Base-by-base conservation (phyloP, 305 asterid species). In the Solanum aculeatissimum region DNA sequence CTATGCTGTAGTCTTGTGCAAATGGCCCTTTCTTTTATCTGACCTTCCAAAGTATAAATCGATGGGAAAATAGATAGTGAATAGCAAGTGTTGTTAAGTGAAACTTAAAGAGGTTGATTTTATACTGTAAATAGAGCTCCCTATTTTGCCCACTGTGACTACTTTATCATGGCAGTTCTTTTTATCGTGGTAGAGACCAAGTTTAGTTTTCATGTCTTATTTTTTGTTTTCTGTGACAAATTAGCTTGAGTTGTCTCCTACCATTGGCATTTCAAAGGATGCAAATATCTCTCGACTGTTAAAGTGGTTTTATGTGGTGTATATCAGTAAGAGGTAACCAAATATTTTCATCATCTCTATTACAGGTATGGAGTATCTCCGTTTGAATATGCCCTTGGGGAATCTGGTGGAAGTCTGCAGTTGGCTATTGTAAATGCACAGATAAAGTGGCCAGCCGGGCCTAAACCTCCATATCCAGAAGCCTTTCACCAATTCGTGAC, bases 311-410 rank as follows among this genome's bases (percentile, higher is more conserved):
- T 35, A 7, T 45, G 80, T 21, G 80, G 80, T 72, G 57, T 14
- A 13, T 72, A 45, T 72, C 58, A 25, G 25, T 9, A 74, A 74
- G 58, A 74, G 16, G 42, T 75, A 47, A 45, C 62, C 16, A 53
- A 68, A 75, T 75, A 10, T 75, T 25, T 75, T 15, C 65, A 7
- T 87, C 80, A 9, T 54, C 83, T 86, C 81, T 80, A 47, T 72
- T 69, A 62, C 83, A 97, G 99, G 99, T 97, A 97, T 82, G 98
- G 99, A 1, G 95, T 87, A 83, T 97, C 99, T 75, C 99, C 99
- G 9, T 97, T 97, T 62, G 99, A 97, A 84, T 93, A 95, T 81
- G 98, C 96, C 14, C 95, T 93, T 13, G 98, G 94, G 27, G 99
- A 97, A 88, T 91, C 98, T 13, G 98, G 97, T 18, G 99, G 98